Evolutionary conservation across 208 protist genomes (phyloP).

Genomic region (Crithidia fasciculata): DNA sequence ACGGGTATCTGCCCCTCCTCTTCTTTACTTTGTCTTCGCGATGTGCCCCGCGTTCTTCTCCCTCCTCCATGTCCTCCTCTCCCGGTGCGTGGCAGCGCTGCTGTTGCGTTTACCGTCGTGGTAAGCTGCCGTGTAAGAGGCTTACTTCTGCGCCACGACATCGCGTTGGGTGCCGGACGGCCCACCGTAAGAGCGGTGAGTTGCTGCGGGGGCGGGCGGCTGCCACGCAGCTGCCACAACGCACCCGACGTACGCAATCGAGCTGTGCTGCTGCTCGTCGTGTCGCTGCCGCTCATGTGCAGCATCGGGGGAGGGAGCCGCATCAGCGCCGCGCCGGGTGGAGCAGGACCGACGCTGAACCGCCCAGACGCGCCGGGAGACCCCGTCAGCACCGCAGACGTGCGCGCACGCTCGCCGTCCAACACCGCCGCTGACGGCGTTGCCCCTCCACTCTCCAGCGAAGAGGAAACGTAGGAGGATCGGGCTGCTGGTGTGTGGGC

Average conservation of each 20-base stretch:
- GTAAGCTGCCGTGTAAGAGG: conserved; percentile 13
- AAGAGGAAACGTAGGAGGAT: background rate
- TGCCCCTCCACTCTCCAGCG: background rate
- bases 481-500: background rate
- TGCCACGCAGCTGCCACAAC: too few species aligned
- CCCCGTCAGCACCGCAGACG: too few species aligned
- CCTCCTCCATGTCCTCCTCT: background rate
- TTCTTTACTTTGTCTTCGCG: background rate
- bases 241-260: too few species aligned
- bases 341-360: too few species aligned
- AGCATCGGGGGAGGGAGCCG: background rate
- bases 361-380: too few species aligned
- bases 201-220: background rate
- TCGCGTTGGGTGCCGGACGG: conserved; percentile 4
- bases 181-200: background rate
- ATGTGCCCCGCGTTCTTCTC: background rate
- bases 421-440: background rate
- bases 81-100: background rate
- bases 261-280: background rate
- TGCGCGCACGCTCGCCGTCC: background rate
- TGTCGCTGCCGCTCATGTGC: too few species aligned
- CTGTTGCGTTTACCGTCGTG: background rate
- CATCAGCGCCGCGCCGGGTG: too few species aligned
- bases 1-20: too few species aligned
- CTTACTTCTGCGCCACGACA: conserved; percentile 13